These are phyloP conservation scores for Daldinia caldariorum DNA, from an alignment of 495 filamentous ascomycete species.

Conservation along the genomic window DNA sequence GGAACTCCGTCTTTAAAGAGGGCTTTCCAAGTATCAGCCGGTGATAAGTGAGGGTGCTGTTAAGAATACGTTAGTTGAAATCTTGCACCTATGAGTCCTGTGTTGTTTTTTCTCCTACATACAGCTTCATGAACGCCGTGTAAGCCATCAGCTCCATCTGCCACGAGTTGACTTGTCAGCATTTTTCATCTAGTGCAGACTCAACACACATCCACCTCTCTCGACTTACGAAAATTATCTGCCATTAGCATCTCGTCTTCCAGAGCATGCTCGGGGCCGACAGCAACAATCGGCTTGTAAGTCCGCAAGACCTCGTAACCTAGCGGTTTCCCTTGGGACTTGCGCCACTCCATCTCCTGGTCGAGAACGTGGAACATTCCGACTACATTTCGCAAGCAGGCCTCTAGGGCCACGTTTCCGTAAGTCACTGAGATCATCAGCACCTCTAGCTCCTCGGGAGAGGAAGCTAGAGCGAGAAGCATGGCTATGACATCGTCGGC, in stretches of 20 bases:
- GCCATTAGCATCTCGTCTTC: conserved; percentile 84
- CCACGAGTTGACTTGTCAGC: not conserved
- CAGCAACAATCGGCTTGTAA: conserved; percentile 81
- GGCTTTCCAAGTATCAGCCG: conserved; percentile 83
- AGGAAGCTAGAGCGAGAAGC: conserved; percentile 83
- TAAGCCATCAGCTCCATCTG: conserved; percentile 91
- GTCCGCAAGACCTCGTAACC: conserved; percentile 75
- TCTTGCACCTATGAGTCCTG: not conserved
- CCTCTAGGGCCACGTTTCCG: conserved; percentile 88
- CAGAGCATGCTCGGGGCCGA: conserved; percentile 85
- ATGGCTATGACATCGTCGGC: conserved; percentile 90
- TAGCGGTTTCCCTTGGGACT: conserved; percentile 66
- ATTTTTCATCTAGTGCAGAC: too few relatives aligned
- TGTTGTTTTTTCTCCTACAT: conserved; percentile 44
- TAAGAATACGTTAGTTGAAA: conserved; percentile 18
- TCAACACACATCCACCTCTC: not conserved
- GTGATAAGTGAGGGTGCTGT: conserved; percentile 87
- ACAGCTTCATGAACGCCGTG: conserved; percentile 88
- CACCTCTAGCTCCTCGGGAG: conserved; percentile 86
- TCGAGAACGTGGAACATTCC: conserved; percentile 93
- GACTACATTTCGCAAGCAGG: conserved; percentile 89
- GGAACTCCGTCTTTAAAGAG: conserved; percentile 71
- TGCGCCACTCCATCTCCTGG: conserved; percentile 86
- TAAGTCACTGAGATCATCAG: conserved; percentile 91
- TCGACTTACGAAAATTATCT: conserved; percentile 85